Evolutionary conservation across 2,329 filamentous ascomycete species (phyloP), one percentile per base, ranked within the genome.

Genomic region (Ambrosiella xylebori): DNA sequence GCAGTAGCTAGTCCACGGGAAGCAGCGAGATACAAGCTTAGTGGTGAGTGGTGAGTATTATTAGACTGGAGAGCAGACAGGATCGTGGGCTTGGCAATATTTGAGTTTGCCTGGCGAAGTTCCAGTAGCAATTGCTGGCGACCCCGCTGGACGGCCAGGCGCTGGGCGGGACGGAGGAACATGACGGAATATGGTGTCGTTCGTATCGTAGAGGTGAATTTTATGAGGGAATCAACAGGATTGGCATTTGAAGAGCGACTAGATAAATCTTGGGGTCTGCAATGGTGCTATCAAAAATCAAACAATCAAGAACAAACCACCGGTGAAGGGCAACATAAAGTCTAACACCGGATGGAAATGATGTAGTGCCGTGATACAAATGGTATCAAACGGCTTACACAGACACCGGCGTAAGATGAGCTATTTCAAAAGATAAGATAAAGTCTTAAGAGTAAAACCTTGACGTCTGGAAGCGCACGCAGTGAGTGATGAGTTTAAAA

Each of bases 1-100:
- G 71, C 71, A 3, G 72, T 74, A 40, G 72, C 72, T 8, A 74
- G 66, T 36, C 54, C 68, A 9, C 72, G 66, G 5, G 54, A 38
- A 56, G 44, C n/a, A 57, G 59, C 54, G 54, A 54, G n/a, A 39
- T 37, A 39, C 27, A 36, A 54, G 37, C 15, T 52, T 15, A 35
- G 12, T 44, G n/a, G 37, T 47, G n/a, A 35, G 47, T 15, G 47
- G 56, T 13, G 3, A 50, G 27, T 4, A 27, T 27, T 27, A 27
- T 27, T 27, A 4, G 56, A 36, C 40, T 57, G 52, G 38, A 45
- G 13, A 35, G 54, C 13, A 56, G 37, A 39, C 12, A 61, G 13
- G 19, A 57, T 40, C 4, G 58, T 15, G 12, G 54, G 15, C 9
- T 47, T 45, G 19, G 38, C 7, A 15, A 27, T 17, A 39, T 8